Percentiles rank a stretch among this genome's conserved stretches.
These are phyloP conservation scores for Vanrija humicola DNA, from an alignment of 1,284 basidiomycete species.

Conservation along the genomic window DNA sequence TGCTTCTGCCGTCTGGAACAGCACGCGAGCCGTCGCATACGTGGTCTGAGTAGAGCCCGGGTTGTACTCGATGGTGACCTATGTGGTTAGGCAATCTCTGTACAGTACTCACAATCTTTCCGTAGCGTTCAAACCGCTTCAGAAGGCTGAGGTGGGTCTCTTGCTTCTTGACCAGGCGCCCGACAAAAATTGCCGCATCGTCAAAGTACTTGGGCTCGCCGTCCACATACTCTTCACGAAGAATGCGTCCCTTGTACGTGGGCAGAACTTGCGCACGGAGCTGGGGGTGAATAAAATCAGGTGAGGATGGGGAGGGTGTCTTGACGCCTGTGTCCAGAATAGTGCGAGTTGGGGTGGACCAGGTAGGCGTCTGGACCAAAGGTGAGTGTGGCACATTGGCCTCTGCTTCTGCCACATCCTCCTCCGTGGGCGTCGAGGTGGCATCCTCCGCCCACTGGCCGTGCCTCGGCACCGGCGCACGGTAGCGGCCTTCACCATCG, in stretches of 20 bases:
- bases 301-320: neutral
- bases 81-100: neutral
- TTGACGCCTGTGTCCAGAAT: neutral
- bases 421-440: neutral
- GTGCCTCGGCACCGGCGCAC: no score
- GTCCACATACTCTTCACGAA: conserved; percentile 15
- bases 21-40: conserved; percentile 26
- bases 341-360: neutral
- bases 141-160: conserved; percentile 26
- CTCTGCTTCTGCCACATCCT: no score
- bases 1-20: conserved; percentile 22
- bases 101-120: conserved; percentile 25
- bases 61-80: conserved; percentile 32
- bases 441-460: neutral
- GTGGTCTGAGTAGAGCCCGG: conserved; percentile 7
- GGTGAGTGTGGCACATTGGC: neutral
- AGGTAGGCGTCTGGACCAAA: neutral
- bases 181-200: conserved; percentile 33
- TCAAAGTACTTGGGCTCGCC: conserved; percentile 24
- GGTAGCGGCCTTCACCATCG: conserved; percentile 4
- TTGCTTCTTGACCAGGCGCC: conserved; percentile 24
- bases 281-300: neutral
- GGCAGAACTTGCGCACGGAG: conserved; percentile 13
- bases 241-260: conserved; percentile 27
- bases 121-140: conserved; percentile 33